Percentiles rank a stretch among this genome's conserved stretches.
These are phyloP conservation scores for Corchorus olitorius DNA, from an alignment of 345 rosid species.

Conservation along the genomic window DNA sequence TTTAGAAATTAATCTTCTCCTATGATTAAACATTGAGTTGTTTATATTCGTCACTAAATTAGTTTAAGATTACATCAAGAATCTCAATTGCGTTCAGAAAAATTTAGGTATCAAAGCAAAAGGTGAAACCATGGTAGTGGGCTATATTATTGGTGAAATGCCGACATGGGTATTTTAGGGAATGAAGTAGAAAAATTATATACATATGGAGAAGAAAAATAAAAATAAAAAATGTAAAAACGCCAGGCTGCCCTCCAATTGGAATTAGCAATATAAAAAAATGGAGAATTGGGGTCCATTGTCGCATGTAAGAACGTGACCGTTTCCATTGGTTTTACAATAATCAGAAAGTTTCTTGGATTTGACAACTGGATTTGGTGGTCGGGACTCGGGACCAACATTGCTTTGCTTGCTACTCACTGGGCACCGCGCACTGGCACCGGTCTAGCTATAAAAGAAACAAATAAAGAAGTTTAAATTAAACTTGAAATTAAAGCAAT, in stretches of 20 bases:
- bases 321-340: slow-evolving; percentile 23
- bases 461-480: neutral
- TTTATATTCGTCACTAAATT: too few relatives aligned
- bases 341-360: slow-evolving; percentile 34
- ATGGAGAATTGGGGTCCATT: slow-evolving; percentile 25
- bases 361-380: slow-evolving; percentile 37
- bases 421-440: too few relatives aligned
- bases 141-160: neutral
- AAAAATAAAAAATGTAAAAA: neutral
- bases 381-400: slow-evolving; percentile 8
- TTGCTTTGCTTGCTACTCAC: too few relatives aligned
- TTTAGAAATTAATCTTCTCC: too few relatives aligned
- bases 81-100: neutral
- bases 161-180: slow-evolving; percentile 36
- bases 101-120: neutral
- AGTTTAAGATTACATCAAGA: neutral
- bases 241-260: slow-evolving; percentile 64
- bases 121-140: neutral
- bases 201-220: slow-evolving; percentile 27
- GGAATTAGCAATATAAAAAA: slow-evolving; percentile 26
- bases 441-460: too few relatives aligned
- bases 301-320: slow-evolving; percentile 13
- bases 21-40: too few relatives aligned
- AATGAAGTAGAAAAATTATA: slow-evolving; percentile 20
- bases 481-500: neutral